Conservation (phyloP, 768 basidiomycete species). For the Cantharellus cinnabarinus region DNA sequence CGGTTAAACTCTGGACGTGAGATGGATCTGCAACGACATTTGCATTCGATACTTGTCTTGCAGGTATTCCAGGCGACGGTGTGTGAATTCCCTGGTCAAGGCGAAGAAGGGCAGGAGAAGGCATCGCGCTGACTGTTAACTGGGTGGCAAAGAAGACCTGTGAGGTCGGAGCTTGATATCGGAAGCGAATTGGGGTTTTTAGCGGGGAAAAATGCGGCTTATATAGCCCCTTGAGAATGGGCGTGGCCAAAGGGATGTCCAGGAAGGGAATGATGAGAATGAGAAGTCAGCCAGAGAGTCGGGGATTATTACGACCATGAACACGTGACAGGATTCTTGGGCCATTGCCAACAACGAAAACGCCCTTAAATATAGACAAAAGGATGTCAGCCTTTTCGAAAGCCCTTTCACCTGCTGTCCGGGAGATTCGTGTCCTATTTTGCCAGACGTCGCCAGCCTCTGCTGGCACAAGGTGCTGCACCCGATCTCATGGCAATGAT, state of each 20-base stretch:
- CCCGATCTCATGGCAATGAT: not conserved
- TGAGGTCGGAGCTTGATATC: not conserved
- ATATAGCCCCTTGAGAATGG: too few species aligned
- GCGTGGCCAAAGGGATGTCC: too few species aligned
- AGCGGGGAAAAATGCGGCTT: too few species aligned
- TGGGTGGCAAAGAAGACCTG: not conserved
- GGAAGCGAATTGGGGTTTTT: too few species aligned
- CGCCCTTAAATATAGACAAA: not conserved
- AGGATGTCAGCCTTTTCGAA: constrained; percentile 44
- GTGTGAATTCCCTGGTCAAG: not conserved
- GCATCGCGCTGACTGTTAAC: not conserved
- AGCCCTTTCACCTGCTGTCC: constrained; percentile 53
- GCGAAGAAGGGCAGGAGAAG: not conserved
- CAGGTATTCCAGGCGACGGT: not conserved
- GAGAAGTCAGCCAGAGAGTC: too few species aligned
- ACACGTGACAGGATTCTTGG: too few species aligned
- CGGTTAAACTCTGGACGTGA: not conserved
- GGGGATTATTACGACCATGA: too few species aligned
- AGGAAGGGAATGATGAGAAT: too few species aligned
- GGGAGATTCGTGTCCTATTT: constrained; percentile 62
- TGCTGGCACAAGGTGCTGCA: constrained; percentile 50
- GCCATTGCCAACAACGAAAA: not conserved
- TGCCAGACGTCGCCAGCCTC: constrained; percentile 62
- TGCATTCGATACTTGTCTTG: not conserved
- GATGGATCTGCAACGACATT: not conserved